Conservation (phyloP, 1,284 basidiomycete genomes). For the Anthracocystis setariae region DNA sequence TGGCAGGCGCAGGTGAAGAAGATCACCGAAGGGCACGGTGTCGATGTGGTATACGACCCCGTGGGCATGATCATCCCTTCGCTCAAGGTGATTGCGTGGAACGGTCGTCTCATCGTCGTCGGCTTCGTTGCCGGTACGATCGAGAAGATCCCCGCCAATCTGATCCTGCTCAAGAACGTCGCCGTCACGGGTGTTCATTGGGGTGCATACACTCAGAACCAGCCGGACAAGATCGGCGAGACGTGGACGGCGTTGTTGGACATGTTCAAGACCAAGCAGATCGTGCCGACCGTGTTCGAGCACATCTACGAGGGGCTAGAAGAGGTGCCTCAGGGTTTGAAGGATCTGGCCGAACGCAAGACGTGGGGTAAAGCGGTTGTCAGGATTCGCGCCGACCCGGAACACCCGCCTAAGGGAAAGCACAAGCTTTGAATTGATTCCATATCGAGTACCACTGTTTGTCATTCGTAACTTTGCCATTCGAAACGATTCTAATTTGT, state of each 20-base stretch:
- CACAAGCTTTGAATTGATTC: conserved; percentile 35
- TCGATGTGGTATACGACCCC: conserved; percentile 72
- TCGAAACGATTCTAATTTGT: no score
- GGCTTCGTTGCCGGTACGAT: conserved; percentile 71
- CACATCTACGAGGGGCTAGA: conserved; percentile 79
- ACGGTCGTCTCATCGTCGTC: conserved; percentile 87
- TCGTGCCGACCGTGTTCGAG: conserved; percentile 79
- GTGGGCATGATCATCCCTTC: conserved; percentile 61
- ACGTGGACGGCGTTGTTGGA: conserved; percentile 82
- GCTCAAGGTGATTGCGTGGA: conserved; percentile 79
- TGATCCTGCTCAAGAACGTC: conserved; percentile 88
- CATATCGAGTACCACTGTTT: no score
- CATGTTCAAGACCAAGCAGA: conserved; percentile 76
- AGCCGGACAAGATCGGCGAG: conserved; percentile 74
- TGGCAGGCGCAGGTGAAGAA: conserved; percentile 62
- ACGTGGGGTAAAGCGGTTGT: conserved; percentile 93
- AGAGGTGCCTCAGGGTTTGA: conserved; percentile 73
- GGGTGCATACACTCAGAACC: conserved; percentile 69
- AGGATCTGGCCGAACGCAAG: conserved; percentile 76
- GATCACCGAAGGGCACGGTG: conserved; percentile 57
- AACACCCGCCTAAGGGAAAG: conserved; percentile 51
- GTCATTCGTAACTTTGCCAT: no score
- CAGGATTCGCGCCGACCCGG: conserved; percentile 70
- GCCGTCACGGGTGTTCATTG: conserved; percentile 60
- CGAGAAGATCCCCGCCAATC: conserved; percentile 73